A percentile compares a stretch with the other conserved stretches of the same genome.
phyloP scores from a whole-genome alignment of 306 rosid species.

The Delonix regia region DNA sequence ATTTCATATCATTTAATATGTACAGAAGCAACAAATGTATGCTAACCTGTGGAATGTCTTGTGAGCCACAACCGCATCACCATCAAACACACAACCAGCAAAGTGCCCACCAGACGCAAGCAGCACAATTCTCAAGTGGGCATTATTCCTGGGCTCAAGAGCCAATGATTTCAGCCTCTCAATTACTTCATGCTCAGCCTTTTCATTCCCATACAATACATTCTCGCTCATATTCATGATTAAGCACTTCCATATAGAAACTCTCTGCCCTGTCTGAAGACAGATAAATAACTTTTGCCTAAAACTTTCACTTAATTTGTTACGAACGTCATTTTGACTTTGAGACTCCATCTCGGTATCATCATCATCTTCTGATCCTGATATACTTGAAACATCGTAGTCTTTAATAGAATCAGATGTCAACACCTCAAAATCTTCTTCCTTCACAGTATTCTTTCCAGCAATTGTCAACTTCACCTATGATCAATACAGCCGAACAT shows the following conservation, averaged over 20 bases:
- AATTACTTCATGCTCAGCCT: slow-evolving; percentile 47
- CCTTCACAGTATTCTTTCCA: slow-evolving; percentile 85
- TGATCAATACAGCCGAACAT: slow-evolving; percentile 35
- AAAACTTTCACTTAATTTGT: slow-evolving; percentile 43
- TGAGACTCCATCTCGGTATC: slow-evolving; percentile 48
- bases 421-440: slow-evolving; percentile 89
- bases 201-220: slow-evolving; percentile 47
- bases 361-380: slow-evolving; percentile 88
- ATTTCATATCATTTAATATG: neutral
- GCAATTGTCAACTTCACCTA: slow-evolving; percentile 89
- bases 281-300: slow-evolving; percentile 63
- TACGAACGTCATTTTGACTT: slow-evolving; percentile 31
- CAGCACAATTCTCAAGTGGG: slow-evolving; percentile 70
- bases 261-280: slow-evolving; percentile 67
- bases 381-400: slow-evolving; percentile 88
- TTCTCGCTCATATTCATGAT: slow-evolving; percentile 64
- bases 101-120: slow-evolving; percentile 96
- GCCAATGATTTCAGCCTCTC: slow-evolving; percentile 63
- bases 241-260: slow-evolving; percentile 86
- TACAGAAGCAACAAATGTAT: slow-evolving; percentile 16
- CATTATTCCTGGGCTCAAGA: slow-evolving; percentile 67
- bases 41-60: slow-evolving; percentile 96
- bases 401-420: slow-evolving; percentile 86
- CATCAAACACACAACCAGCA: slow-evolving; percentile 92
- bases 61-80: slow-evolving; percentile 75